Evolutionary conservation across 371 early-diverging fungal species (phyloP), one percentile per base, ranked within the genome.

Genomic region (Saksenaea vasiformis): DNA sequence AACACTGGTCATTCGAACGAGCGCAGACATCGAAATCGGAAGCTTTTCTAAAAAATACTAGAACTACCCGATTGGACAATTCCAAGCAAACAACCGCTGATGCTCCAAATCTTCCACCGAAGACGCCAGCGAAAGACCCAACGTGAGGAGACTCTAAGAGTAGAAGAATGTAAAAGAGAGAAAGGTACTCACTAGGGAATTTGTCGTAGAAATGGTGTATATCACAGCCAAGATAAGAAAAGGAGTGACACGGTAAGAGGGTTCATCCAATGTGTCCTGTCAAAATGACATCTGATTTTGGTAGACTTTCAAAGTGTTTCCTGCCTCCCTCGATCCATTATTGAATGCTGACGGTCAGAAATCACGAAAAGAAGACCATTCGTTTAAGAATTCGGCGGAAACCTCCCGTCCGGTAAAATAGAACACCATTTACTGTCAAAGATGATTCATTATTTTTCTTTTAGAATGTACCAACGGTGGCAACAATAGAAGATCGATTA

Each of bases 401-500:
- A 31, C 31, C 2, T 31, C 31, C 4, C 7, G 7, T 31, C 31
- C 31, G 2, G 31, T 31, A 31, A 31, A n/a, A n/a, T n/a, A n/a
- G 31, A 31, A 31, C 31, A 10, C 11, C 22, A 22, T n/a, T 10
- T 17, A 11, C 22, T 7, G 24, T 19, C 9, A 11, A 24, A 5
- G 3, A 22, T 47, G 51, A 5, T 47, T 22, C 17, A 5, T 22
- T 19, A 47, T 10, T 47, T 0, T 11, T 47, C 19, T 47, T 22
- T 3, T 22, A 47, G 31, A 39, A 34, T n/a, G 17, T n/a, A n/a
- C n/a, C n/a, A n/a, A n/a, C n/a, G n/a, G n/a, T n/a, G n/a, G n/a
- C 44, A 38, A 14, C 24, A 44, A 11, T 57, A 74, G 38, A 47
- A 22, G 70, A 58, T 9, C 39, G 67, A 61, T 68, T 89, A 47